A percentile compares a stretch with the other conserved stretches of the same genome.
phyloP scores from a whole-genome alignment of 352 stramenopile species.

The Phytophthora multivora region DNA sequence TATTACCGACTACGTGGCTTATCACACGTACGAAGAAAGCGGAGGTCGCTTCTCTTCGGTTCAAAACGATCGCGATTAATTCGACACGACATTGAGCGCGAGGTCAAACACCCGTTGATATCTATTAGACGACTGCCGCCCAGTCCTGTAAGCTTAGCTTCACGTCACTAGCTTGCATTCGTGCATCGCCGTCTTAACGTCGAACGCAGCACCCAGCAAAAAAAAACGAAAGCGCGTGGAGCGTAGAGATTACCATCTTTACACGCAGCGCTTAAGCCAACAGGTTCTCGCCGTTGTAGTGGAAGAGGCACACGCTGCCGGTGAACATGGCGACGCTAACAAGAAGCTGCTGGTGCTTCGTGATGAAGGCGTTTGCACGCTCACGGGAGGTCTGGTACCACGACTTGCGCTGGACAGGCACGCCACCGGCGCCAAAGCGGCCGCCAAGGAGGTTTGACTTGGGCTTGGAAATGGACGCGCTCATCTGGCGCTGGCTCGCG shows the following conservation, averaged over 20 bases:
- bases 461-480: constrained; percentile 58
- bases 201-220: constrained; percentile 16
- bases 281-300: constrained; percentile 86
- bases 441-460: constrained; percentile 60
- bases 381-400: constrained; percentile 70
- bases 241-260: constrained; percentile 16
- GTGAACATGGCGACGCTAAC: constrained; percentile 80
- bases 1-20: constrained; percentile 65
- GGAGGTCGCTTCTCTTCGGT: constrained; percentile 43
- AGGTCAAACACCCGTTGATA: constrained; percentile 33
- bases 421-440: constrained; percentile 44
- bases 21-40: constrained; percentile 52
- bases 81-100: constrained; percentile 5
- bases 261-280: constrained; percentile 38
- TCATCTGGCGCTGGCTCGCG: constrained; percentile 74
- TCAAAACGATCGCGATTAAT: not conserved
- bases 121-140: constrained; percentile 33
- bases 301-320: constrained; percentile 74
- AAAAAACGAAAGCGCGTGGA: constrained; percentile 19
- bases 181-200: constrained; percentile 10
- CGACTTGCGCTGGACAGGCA: constrained; percentile 59
- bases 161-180: constrained; percentile 12
- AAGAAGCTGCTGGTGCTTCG: constrained; percentile 75
- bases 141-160: constrained; percentile 5
- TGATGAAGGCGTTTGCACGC: constrained; percentile 63